Evolutionary conservation across 257 asterid species (phyloP), one percentile per base, ranked within the genome.

Genomic region (Phtheirospermum japonicum): DNA sequence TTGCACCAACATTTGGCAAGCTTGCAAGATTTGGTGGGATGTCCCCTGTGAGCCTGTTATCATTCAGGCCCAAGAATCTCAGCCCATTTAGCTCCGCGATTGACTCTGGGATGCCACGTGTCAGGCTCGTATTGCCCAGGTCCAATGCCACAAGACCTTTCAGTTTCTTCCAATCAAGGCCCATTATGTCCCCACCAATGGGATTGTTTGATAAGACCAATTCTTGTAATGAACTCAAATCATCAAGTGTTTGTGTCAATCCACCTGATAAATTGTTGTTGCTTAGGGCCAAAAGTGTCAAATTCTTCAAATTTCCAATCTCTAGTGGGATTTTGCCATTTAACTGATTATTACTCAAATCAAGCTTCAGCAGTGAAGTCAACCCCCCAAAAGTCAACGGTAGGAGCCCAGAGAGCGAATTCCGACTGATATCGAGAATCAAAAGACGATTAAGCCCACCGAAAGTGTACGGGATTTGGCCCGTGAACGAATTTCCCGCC

Each of bases 221-320:
- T 71, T 89, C 92, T 64, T 87, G 84, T 66, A 93, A 51, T 11
- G 87, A 80, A 33, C 62, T 72, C 87, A 87, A 49, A 71, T 83
- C 85, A 66, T 82, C 75, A 66, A 93, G 18, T 34, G 96, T 80
- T 34, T 55, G 73, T 0, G 85, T 36, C 65, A 89, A 63, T 23
- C 89, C 94, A 37, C 87, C 86, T 2, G 95, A 76, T 11, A 93
- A 71, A 36, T 68, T 75, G 74, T 93, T 93, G 69, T 56, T 57
- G 63, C 97, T 89, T 7, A 93, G 79, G 63, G 89, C 97, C 61
- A 89, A 65, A 4, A 93, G 84, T 34, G 97, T 89, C 18, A 93
- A 52, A 23, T 72, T 78, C 76, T 79, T 79, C 37, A 93, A 48
- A 55, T 56, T 72, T 4, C 78, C 81, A 5, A 89, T 40, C 76